Evolutionary conservation across 257 asterid species (phyloP).

Genomic region (Mentha longifolia): DNA sequence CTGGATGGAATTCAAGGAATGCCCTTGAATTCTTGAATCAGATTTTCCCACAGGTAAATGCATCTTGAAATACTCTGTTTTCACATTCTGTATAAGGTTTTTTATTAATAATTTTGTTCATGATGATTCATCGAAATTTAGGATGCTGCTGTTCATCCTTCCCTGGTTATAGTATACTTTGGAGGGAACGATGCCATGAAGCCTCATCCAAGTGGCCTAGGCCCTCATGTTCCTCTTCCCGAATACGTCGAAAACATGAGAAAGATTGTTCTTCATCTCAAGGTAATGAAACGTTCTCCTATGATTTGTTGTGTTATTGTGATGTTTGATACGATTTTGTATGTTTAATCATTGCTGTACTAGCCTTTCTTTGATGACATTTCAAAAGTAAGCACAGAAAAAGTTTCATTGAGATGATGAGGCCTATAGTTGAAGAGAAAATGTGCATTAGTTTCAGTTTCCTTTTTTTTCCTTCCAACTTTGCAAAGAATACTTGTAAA

Average conservation of each 20-base stretch:
- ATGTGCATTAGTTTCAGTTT: background rate
- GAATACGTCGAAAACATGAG: slow-evolving; percentile 85
- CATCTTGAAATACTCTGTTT: background rate
- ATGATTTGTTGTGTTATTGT: background rate
- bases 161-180: slow-evolving; percentile 70
- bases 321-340: background rate
- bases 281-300: slow-evolving; percentile 33
- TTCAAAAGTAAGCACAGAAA: background rate
- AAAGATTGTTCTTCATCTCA: slow-evolving; percentile 60
- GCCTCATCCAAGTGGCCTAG: slow-evolving; percentile 72
- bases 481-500: background rate
- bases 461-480: background rate
- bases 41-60: slow-evolving; percentile 65
- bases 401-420: background rate
- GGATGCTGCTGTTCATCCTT: slow-evolving; percentile 73
- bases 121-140: slow-evolving; percentile 15
- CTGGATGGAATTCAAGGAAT: slow-evolving; percentile 72
- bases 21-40: slow-evolving; percentile 59
- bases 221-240: slow-evolving; percentile 76
- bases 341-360: background rate
- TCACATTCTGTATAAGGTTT: background rate
- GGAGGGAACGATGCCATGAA: slow-evolving; percentile 77
- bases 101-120: too few relatives aligned
- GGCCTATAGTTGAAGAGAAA: background rate
- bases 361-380: background rate